These are phyloP conservation scores for Sisymbrium irio DNA, from an alignment of 345 rosid genomes.

Conservation along the genomic window DNA sequence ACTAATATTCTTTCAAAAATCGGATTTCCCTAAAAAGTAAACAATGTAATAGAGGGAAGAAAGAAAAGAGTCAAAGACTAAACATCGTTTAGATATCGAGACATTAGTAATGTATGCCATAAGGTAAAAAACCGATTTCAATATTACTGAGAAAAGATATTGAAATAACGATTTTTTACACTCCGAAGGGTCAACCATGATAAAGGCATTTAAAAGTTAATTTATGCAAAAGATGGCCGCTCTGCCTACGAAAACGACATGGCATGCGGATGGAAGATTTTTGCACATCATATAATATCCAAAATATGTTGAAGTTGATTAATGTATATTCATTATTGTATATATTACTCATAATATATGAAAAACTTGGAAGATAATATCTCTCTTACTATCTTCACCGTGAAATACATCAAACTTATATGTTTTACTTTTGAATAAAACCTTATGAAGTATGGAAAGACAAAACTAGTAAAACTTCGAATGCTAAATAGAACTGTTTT, in stretches of 20 bases:
- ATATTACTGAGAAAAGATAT: conserved; percentile 10
- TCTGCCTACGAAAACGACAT: conserved; percentile 31
- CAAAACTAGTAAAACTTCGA: not conserved
- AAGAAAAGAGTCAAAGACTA: no score
- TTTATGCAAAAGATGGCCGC: conserved; percentile 40
- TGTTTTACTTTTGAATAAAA: not conserved
- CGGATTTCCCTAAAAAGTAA: not conserved
- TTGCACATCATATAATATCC: conserved; percentile 4
- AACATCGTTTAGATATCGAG: not conserved
- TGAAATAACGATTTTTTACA: conserved; percentile 21
- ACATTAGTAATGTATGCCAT: conserved; percentile 19
- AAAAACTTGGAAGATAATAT: not conserved
- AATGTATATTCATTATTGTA: not conserved
- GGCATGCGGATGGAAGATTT: conserved; percentile 40
- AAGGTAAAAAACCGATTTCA: conserved; percentile 26
- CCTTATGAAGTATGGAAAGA: not conserved
- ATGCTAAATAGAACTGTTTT: not conserved
- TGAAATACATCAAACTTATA: not conserved
- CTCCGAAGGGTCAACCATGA: conserved; percentile 20
- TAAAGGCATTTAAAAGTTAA: conserved; percentile 12
- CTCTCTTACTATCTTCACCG: not conserved
- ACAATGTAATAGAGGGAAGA: not conserved
- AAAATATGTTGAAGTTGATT: not conserved
- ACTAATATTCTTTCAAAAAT: no score
- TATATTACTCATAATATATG: not conserved